Evolutionary conservation across 2,329 filamentous ascomycete genomes (phyloP).

Genomic region (Ascomycota sp.): DNA sequence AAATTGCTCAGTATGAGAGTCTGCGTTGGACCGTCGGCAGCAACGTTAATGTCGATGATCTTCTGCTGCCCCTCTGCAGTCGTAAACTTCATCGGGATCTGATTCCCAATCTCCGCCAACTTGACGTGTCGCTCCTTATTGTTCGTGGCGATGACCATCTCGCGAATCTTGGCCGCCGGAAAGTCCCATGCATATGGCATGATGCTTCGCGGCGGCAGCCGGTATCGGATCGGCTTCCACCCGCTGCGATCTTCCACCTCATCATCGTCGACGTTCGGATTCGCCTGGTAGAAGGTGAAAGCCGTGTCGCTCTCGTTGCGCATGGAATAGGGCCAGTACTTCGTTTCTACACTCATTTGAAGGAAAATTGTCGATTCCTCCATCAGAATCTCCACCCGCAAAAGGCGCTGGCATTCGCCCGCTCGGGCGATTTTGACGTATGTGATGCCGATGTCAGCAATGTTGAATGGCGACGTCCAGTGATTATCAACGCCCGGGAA

Average conservation of each 20-base stretch:
- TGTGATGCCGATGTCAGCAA: conserved; percentile 78
- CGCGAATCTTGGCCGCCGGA: conserved; percentile 89
- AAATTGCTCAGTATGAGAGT: conserved; percentile 89
- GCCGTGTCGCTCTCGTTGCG: conserved; percentile 94
- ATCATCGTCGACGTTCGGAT: conserved; percentile 84
- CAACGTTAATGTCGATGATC: conserved; percentile 91
- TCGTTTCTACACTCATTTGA: conserved; percentile 73
- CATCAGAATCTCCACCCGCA: conserved; percentile 76
- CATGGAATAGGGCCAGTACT: conserved; percentile 97
- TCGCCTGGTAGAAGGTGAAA: conserved; percentile 89
- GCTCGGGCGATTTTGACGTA: conserved; percentile 87
- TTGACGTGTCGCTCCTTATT: conserved; percentile 66
- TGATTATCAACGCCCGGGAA: conserved; percentile 90
- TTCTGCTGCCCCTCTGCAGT: conserved; percentile 49
- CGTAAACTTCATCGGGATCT: conserved; percentile 81
- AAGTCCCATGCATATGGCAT: conserved; percentile 99
- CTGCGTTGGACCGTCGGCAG: conserved; percentile 87
- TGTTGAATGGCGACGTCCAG: conserved; percentile 96
- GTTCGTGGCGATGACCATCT: conserved; percentile 48
- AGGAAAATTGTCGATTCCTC: conserved; percentile 88
- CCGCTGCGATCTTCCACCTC: conserved; percentile 65
- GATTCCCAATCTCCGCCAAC: conserved; percentile 85
- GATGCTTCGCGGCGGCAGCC: conserved; percentile 80
- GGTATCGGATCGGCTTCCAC: conserved; percentile 84
- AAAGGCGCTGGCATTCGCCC: conserved; percentile 70